Percentiles rank a stretch among this genome's conserved stretches.
Conservation (phyloP, 192 early-diverging fungal species). For the Mortierella antarctica region DNA sequence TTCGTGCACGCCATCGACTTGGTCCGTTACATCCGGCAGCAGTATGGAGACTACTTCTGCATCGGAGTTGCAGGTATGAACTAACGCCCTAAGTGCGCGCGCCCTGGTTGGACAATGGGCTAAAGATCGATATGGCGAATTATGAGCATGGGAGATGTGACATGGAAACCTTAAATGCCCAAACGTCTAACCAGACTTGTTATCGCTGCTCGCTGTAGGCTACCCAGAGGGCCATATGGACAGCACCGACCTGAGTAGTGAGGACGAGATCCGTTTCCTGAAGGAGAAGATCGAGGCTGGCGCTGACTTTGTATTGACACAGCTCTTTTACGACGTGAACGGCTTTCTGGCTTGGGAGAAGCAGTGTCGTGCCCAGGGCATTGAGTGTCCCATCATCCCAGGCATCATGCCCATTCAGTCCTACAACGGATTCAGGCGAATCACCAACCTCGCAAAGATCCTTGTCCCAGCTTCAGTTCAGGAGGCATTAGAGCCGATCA, state of each 20-base stretch:
- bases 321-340: conserved; percentile 86
- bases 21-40: conserved; percentile 79
- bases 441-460: conserved; percentile 81
- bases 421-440: conserved; percentile 82
- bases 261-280: conserved; percentile 70
- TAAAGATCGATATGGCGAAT: conserved; percentile 1
- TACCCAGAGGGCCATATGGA: conserved; percentile 90
- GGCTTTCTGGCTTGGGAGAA: conserved; percentile 77
- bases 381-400: conserved; percentile 76
- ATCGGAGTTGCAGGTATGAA: conserved; percentile 81
- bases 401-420: conserved; percentile 91
- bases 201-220: conserved; percentile 32
- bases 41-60: conserved; percentile 88
- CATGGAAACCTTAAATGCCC: neutral
- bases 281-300: conserved; percentile 84
- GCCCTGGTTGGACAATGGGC: neutral
- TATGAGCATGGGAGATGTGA: neutral
- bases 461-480: conserved; percentile 71
- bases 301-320: conserved; percentile 87
- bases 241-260: conserved; percentile 58
- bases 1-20: conserved; percentile 84
- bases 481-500: conserved; percentile 78
- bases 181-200: neutral
- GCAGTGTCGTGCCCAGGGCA: conserved; percentile 63
- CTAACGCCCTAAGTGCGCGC: neutral